Evolutionary conservation across 73 alveolate species (phyloP), one percentile per base, ranked within the genome.

Genomic region (Paramecium bursaria): DNA sequence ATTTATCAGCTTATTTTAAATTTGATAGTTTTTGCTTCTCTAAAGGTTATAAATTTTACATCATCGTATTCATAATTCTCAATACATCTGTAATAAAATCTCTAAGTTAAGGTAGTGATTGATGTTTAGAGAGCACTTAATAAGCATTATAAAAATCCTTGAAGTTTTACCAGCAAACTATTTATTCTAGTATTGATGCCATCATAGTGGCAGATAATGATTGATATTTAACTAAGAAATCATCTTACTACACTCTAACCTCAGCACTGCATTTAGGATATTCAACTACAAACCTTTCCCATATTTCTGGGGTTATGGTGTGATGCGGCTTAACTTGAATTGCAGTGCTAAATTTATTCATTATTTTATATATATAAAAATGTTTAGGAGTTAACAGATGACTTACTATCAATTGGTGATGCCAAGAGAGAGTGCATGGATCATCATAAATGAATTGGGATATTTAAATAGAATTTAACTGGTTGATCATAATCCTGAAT

Each of bases 331-430:
- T 2, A 67, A 67, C 11, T 39, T 39, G 49, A 7, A 39, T 5
- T 39, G 49, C 5, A 7, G 49, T 39, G 5, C 14, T 7, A 11
- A 39, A 39, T 11, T 39, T 39, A 39, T 7, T 39, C 49, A 39
- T 39, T n/a, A n/a, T n/a, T n/a, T n/a, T n/a, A n/a, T 67, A 35
- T 42, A 67, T 2, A 26, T 29, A n/a, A 2, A 26, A 67, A 46
- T 93, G 60, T 75, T 94, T 27, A 85, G 99, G 74, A 92, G 98
- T 9, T 98, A 95, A 75, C 93, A 90, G 49, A 96, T 96, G 98
- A 53, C 89, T 46, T 96, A 95, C 35, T 95, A 87, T 90, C 92
- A 93, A 90, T 73, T 97, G 33, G 86, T 93, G 2, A 90, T 97
- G 33, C 94, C 97, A 15, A 86, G 91, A 67, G 99, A 97, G 50